These are phyloP conservation scores for Lodderomyces beijingensis DNA, from an alignment of 1,139 yeast species.

Conservation along the genomic window DNA sequence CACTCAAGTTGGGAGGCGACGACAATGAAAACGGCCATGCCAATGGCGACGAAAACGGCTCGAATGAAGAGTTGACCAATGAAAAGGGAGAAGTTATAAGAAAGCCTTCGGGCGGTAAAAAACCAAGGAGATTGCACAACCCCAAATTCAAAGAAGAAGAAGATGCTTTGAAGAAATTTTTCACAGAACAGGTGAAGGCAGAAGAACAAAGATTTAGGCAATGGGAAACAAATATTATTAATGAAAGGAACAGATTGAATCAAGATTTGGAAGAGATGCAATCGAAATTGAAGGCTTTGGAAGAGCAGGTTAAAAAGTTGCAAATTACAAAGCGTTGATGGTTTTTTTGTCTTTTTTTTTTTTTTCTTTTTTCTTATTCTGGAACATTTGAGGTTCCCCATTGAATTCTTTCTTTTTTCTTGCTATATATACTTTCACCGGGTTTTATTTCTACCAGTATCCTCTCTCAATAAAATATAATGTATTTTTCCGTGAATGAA, in stretches of 20 bases:
- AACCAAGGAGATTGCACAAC: conserved; percentile 61
- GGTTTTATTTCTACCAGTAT: too few relatives aligned
- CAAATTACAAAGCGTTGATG: conserved; percentile 46
- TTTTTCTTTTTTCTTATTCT: too few relatives aligned
- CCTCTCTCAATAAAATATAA: too few relatives aligned
- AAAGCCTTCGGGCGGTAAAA: conserved; percentile 25
- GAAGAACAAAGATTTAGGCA: conserved; percentile 97
- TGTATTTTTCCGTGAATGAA: too few relatives aligned
- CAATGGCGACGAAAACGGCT: conserved; percentile 13
- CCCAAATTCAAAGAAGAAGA: conserved; percentile 97
- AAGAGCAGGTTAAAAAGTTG: conserved; percentile 66
- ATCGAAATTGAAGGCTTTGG: conserved; percentile 61
- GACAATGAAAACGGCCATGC: conserved; percentile 34
- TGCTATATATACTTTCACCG: too few relatives aligned
- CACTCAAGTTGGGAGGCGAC: conserved; percentile 67
- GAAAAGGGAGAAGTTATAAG: conserved; percentile 35
- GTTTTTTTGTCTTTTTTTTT: too few relatives aligned
- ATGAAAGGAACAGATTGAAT: conserved; percentile 90
- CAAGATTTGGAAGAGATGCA: conserved; percentile 92
- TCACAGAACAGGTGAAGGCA: conserved; percentile 96
- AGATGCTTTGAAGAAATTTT: conserved; percentile 86
- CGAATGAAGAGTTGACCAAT: conserved; percentile 25
- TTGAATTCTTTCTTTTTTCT: too few relatives aligned
- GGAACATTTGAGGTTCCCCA: too few relatives aligned
- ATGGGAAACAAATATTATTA: conserved; percentile 95